Evolutionary conservation across 106 monocot species (phyloP).

Genomic region (Ottelia alismoides): DNA sequence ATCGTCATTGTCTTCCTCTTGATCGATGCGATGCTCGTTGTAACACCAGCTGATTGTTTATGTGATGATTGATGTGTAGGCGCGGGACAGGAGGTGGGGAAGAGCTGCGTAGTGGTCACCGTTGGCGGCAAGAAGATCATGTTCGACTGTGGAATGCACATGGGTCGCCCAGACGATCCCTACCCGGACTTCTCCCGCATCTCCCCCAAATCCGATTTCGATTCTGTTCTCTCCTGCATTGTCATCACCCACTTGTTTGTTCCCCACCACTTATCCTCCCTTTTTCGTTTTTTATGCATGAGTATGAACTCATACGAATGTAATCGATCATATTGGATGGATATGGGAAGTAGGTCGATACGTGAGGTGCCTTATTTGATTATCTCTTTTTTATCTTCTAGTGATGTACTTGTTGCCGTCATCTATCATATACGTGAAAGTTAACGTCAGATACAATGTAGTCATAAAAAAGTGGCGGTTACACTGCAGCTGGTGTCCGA

Average conservation of each 20-base stretch:
- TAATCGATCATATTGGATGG: too few relatives aligned
- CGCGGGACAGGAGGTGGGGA: constrained; percentile 96
- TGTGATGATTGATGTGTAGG: constrained; percentile 22
- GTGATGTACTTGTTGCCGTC: too few relatives aligned
- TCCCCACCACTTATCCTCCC: neutral
- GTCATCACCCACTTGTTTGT: constrained; percentile 85
- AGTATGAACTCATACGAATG: too few relatives aligned
- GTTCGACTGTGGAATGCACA: constrained; percentile 99
- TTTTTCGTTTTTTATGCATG: neutral
- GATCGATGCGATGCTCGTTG: neutral
- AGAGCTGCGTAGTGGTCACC: constrained; percentile 89
- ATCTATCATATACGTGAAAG: too few relatives aligned
- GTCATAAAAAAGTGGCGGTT: too few relatives aligned
- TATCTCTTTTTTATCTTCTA: too few relatives aligned
- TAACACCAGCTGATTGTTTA: neutral
- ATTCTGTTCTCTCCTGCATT: constrained; percentile 51
- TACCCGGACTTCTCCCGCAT: constrained; percentile 94
- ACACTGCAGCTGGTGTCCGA: too few relatives aligned
- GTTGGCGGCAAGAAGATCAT: constrained; percentile 78
- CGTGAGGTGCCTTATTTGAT: too few relatives aligned
- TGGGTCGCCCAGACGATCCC: constrained; percentile 62
- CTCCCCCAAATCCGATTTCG: constrained; percentile 30
- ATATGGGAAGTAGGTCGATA: too few relatives aligned
- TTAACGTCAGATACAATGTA: too few relatives aligned
- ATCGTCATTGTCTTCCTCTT: neutral